Conservation (phyloP, 78 protist genomes). For the Tieghemostelium lacteum region DNA sequence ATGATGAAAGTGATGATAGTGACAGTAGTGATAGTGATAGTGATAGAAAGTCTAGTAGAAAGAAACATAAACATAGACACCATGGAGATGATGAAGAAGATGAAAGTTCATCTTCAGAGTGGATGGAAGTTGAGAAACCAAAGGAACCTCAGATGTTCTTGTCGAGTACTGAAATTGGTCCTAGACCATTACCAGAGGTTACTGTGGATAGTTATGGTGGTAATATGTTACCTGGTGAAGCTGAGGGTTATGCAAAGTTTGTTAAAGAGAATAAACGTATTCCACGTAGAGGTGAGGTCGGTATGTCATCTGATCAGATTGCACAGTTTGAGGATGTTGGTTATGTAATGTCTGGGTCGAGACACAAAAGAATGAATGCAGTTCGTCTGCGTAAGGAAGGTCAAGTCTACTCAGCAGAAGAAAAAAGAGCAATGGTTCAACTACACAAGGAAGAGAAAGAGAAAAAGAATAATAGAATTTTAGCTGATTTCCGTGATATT, state of each 20-base stretch:
- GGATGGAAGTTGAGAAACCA: conserved; percentile 29
- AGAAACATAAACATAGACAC: neutral
- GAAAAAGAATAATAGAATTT: conserved; percentile 77
- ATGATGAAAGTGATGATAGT: neutral
- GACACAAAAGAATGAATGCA: conserved; percentile 97
- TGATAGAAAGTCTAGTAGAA: neutral
- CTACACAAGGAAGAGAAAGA: conserved; percentile 90
- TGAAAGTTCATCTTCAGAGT: conserved; percentile 19
- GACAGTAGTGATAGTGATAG: neutral
- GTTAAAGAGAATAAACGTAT: conserved; percentile 93
- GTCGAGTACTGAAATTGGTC: conserved; percentile 40
- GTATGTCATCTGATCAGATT: conserved; percentile 90
- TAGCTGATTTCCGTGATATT: conserved; percentile 81
- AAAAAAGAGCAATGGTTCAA: conserved; percentile 89
- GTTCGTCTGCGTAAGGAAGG: conserved; percentile 96
- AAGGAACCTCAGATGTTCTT: neutral
- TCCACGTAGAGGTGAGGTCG: conserved; percentile 97
- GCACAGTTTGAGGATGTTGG: conserved; percentile 87
- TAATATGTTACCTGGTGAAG: conserved; percentile 94
- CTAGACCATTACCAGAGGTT: conserved; percentile 51
- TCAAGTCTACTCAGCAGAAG: conserved; percentile 94
- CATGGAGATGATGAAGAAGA: neutral
- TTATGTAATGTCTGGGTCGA: conserved; percentile 95
- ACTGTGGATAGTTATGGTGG: conserved; percentile 78
- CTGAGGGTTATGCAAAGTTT: conserved; percentile 89